These are phyloP conservation scores for Aspergillus steynii DNA, from an alignment of 495 filamentous ascomycete species.

Conservation along the genomic window DNA sequence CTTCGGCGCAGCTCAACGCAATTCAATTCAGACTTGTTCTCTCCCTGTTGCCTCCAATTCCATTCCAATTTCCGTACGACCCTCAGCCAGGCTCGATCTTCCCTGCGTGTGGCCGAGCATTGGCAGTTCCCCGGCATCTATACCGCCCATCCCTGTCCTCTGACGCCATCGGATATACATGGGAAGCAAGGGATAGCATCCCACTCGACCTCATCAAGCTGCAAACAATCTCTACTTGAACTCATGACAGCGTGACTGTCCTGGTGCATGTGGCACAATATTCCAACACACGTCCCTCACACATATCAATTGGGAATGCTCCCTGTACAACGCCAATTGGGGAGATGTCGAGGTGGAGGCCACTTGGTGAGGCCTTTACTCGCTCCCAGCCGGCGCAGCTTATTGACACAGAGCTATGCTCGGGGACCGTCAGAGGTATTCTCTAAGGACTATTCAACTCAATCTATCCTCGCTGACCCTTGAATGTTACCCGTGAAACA, in stretches of 20 bases:
- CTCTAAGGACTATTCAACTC: background rate
- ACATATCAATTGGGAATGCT: background rate
- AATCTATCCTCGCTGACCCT: conserved; percentile 2
- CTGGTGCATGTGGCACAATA: background rate
- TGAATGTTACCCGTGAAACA: conserved; percentile 5
- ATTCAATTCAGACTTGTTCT: background rate
- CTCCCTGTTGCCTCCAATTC: background rate
- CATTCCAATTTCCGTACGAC: too few species aligned
- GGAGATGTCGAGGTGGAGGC: background rate
- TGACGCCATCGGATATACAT: background rate
- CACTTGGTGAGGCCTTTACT: background rate
- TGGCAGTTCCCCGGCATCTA: background rate
- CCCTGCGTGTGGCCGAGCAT: background rate
- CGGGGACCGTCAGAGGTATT: conserved; percentile 46
- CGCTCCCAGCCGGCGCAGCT: conserved; percentile 18
- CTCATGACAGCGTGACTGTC: background rate
- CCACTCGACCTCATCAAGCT: too few species aligned
- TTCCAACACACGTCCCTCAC: background rate
- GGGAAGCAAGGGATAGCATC: background rate
- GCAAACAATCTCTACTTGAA: background rate
- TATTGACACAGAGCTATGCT: conserved; percentile 50
- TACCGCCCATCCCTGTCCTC: background rate
- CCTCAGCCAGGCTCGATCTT: too few species aligned
- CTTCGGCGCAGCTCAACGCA: background rate
- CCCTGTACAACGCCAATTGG: background rate